Evolutionary conservation across 176 grass and related monocot species (phyloP).

Genomic region (Oryza brachyantha): DNA sequence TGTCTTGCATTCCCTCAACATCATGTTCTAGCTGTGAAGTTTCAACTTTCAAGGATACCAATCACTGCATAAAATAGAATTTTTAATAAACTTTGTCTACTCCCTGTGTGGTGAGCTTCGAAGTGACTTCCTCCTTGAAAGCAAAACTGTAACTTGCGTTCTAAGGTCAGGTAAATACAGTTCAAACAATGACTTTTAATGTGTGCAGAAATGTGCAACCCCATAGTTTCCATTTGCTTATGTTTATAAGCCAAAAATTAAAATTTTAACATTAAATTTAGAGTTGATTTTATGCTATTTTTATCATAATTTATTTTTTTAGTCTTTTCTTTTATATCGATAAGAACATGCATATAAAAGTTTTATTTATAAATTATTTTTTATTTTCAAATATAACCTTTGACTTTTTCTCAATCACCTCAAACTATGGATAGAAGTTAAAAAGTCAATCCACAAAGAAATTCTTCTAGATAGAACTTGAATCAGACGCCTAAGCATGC

Average conservation of each 20-base stretch:
- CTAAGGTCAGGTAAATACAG: background rate
- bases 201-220: background rate
- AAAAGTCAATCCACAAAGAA: background rate
- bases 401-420: too few relatives aligned
- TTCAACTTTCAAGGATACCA: background rate
- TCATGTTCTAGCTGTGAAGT: background rate
- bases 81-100: background rate
- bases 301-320: too few relatives aligned
- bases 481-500: background rate
- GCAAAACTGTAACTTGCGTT: background rate
- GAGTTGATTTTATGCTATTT: too few relatives aligned
- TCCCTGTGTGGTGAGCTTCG: background rate
- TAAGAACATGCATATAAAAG: too few relatives aligned
- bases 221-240: too few relatives aligned
- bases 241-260: too few relatives aligned
- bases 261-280: too few relatives aligned
- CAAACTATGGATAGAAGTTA: background rate
- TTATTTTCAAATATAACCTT: too few relatives aligned
- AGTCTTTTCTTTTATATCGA: too few relatives aligned
- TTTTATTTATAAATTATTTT: too few relatives aligned
- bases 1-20: background rate
- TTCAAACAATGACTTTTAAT: background rate
- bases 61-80: background rate
- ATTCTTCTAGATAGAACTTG: background rate
- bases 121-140: slow-evolving; percentile 15